phyloP scores from a whole-genome alignment of 441 rosid genomes.

The Brassica balearica region DNA sequence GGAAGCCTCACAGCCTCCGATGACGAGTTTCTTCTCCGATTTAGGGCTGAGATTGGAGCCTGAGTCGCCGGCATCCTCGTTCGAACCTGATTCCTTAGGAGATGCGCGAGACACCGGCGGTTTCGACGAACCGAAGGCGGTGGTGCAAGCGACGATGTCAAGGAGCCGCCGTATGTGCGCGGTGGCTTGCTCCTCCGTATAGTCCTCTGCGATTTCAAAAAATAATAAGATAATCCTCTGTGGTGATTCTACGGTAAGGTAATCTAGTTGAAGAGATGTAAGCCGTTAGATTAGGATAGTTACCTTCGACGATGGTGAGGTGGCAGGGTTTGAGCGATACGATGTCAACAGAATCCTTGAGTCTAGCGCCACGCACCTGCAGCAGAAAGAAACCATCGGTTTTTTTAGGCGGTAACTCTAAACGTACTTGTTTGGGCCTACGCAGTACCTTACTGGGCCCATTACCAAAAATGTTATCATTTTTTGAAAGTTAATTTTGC shows the following conservation, averaged over 20 bases:
- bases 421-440: conserved; percentile 38
- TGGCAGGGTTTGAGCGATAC: conserved; percentile 73
- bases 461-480: neutral
- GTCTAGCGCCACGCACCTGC: conserved; percentile 71
- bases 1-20: conserved; percentile 18
- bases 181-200: conserved; percentile 62
- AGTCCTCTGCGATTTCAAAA: conserved; percentile 61
- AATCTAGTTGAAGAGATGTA: neutral
- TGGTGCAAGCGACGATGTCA: conserved; percentile 79
- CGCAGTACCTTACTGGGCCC: conserved; percentile 27
- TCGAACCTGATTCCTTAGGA: conserved; percentile 45
- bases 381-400: conserved; percentile 17
- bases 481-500: neutral
- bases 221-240: neutral
- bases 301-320: conserved; percentile 65
- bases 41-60: conserved; percentile 43
- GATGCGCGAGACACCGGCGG: conserved; percentile 45
- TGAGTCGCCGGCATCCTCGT: conserved; percentile 47
- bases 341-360: conserved; percentile 73
- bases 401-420: conserved; percentile 30
- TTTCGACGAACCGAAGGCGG: conserved; percentile 65
- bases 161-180: conserved; percentile 73
- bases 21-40: conserved; percentile 28
- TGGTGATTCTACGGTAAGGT: neutral
- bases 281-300: conserved; percentile 39